Conservation (phyloP, 352 stramenopile species). For the Phytophthora multivora region DNA sequence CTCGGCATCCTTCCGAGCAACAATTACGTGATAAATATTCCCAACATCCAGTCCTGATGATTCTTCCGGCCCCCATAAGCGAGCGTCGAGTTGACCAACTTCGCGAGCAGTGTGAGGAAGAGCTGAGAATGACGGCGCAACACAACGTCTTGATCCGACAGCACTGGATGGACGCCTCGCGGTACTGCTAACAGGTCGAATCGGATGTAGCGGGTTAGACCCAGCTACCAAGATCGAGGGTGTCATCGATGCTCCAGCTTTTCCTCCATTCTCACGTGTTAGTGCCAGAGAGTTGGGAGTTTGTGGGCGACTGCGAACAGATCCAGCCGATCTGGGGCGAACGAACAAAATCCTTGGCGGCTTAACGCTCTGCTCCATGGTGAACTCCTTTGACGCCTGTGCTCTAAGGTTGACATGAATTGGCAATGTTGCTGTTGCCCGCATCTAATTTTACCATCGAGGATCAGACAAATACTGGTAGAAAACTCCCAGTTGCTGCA, state of each 20-base stretch:
- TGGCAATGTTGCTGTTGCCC: not conserved
- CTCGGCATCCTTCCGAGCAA: slow-evolving; percentile 59
- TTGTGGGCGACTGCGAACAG: slow-evolving; percentile 1
- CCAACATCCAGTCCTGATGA: slow-evolving; percentile 1
- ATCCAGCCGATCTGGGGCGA: slow-evolving; percentile 29
- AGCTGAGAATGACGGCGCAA: not conserved
- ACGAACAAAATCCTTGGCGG: slow-evolving; percentile 35
- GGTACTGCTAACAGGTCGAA: slow-evolving; percentile 8
- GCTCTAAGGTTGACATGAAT: too few species aligned
- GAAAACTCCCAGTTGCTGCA: not conserved
- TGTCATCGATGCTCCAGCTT: not conserved
- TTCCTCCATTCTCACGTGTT: not conserved
- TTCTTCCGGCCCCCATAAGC: slow-evolving; percentile 3
- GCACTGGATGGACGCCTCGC: slow-evolving; percentile 26
- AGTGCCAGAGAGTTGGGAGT: not conserved
- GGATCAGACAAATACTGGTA: not conserved
- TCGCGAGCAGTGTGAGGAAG: not conserved
- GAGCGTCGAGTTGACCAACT: not conserved
- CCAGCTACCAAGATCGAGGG: slow-evolving; percentile 9
- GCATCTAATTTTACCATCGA: slow-evolving; percentile 4
- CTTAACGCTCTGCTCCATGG: slow-evolving; percentile 22
- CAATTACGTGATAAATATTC: slow-evolving; percentile 51
- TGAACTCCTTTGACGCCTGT: too few species aligned
- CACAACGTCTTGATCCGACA: slow-evolving; percentile 14
- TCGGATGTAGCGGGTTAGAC: slow-evolving; percentile 4